phyloP scores from a whole-genome alignment of 164 flowering plant genomes.

The Kingdonia uniflora region DNA sequence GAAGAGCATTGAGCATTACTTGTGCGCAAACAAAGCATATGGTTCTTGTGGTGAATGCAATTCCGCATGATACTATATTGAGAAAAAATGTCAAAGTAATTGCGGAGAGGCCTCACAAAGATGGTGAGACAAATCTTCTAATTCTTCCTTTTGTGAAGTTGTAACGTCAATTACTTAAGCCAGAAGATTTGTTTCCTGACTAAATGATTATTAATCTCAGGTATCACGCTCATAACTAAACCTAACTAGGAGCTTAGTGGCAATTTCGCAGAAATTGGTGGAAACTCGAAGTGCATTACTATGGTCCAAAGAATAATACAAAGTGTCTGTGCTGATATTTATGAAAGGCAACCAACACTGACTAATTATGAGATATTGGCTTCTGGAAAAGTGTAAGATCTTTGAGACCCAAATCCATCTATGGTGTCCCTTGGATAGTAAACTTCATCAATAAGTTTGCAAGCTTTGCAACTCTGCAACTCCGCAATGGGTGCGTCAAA shows the following conservation, averaged over 20 bases:
- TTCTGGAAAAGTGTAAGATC: constrained; percentile 63
- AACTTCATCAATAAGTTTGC: constrained; percentile 79
- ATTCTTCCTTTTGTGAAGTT: too few species aligned
- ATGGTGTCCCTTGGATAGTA: constrained; percentile 67
- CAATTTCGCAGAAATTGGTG: constrained; percentile 80
- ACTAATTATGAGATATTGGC: constrained; percentile 49
- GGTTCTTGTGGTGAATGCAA: constrained; percentile 53
- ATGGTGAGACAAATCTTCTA: too few species aligned
- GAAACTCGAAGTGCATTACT: too few species aligned
- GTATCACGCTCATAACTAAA: constrained; percentile 72
- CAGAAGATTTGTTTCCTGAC: background rate
- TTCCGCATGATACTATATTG: constrained; percentile 54
- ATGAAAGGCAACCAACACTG: constrained; percentile 83
- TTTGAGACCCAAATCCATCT: constrained; percentile 75
- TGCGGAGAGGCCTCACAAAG: constrained; percentile 90
- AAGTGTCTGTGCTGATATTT: constrained; percentile 76
- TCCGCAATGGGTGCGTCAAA: constrained; percentile 67
- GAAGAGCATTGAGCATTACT: too few species aligned
- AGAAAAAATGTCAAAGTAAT: constrained; percentile 65
- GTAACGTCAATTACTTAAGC: background rate
- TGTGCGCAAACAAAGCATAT: too few species aligned
- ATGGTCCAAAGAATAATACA: constrained; percentile 61
- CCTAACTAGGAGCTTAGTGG: constrained; percentile 66
- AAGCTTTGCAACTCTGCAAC: constrained; percentile 92
- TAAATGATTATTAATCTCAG: constrained; percentile 20